Base-by-base conservation (phyloP, 2,329 filamentous ascomycete genomes). In the Talaromyces amestolkiae region DNA sequence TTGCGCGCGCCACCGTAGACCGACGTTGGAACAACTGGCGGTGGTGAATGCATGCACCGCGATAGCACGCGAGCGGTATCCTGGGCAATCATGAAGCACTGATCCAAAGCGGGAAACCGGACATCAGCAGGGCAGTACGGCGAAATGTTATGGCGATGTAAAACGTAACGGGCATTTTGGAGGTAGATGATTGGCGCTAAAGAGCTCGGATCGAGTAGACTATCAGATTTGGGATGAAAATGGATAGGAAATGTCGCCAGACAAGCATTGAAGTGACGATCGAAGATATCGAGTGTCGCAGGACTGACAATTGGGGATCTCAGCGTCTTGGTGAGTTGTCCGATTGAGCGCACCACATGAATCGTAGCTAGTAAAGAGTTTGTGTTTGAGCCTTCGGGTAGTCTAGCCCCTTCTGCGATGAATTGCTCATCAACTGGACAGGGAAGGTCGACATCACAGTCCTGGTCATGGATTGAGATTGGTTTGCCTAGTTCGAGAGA, bases 101-200 rank as follows among this genome's bases (percentile, higher is more conserved):
- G 87, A 66, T 93, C 89, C 33, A 97, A 80, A 1, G 95, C 93
- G 7, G 87, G 85, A 3, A 84, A 78, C 51, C 94, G 87, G 49
- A 89, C 86, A 37, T 89, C 84, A 1, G 82, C 77, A 0, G 89
- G 84, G 72, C 90, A 93, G 10, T 82, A 82, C 0, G 93, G 91
- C 0, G 88, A 89, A 9, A 98, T 83, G 72, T 98, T 97, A 72
- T 96, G 93, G 49, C 95, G 87, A 77, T 97, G 92, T 9, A 99
- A 85, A 43, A 95, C 83, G 35, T 97, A 85, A n/a, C 92, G 89
- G 17, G 90, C 89, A 67, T 92, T 91, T 67, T 97, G 89, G 9
- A 98, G 85, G 72, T 92, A 89, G 37, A 91, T 85, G 9, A 96
- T 82, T 0, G 93, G 91, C 31, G 88, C 86, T 15, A 98, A 82